Percentiles rank a stretch among this genome's conserved stretches.
Conservation (phyloP, 441 rosid genomes). For the Erodium moschatum region DNA sequence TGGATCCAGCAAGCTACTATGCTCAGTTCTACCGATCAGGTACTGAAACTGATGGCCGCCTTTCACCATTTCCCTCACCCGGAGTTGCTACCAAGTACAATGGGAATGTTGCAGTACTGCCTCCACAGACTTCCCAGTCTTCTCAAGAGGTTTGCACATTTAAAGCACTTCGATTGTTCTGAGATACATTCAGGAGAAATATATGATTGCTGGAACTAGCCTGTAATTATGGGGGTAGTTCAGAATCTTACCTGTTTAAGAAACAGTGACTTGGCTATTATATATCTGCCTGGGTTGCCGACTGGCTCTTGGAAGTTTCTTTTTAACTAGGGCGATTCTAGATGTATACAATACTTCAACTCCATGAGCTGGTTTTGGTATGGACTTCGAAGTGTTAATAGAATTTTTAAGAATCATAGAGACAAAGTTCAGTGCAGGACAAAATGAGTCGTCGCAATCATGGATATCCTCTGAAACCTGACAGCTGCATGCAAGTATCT, state of each 20-base stretch:
- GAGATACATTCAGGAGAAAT: too few species aligned
- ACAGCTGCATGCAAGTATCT: neutral
- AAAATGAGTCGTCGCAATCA: neutral
- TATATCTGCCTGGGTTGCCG: neutral
- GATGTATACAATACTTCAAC: neutral
- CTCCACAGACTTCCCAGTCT: slow-evolving; percentile 66
- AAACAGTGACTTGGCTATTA: too few species aligned
- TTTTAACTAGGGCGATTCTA: neutral
- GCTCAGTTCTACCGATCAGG: slow-evolving; percentile 72
- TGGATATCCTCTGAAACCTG: neutral
- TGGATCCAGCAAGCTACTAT: slow-evolving; percentile 74
- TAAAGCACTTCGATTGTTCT: neutral
- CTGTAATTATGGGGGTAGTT: too few species aligned
- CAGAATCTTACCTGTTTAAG: too few species aligned
- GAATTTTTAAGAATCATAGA: neutral
- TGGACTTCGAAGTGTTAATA: neutral
- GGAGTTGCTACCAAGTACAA: slow-evolving; percentile 71
- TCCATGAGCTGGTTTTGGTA: neutral
- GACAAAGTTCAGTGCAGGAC: neutral
- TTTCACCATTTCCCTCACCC: slow-evolving; percentile 67
- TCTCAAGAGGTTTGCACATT: slow-evolving; percentile 66
- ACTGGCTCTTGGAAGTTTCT: neutral
- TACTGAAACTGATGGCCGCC: slow-evolving; percentile 64
- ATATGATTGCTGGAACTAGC: too few species aligned
- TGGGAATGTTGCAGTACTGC: slow-evolving; percentile 61